Base-by-base conservation (phyloP, 768 basidiomycete species). In the Dacryopinax spathularia region DNA sequence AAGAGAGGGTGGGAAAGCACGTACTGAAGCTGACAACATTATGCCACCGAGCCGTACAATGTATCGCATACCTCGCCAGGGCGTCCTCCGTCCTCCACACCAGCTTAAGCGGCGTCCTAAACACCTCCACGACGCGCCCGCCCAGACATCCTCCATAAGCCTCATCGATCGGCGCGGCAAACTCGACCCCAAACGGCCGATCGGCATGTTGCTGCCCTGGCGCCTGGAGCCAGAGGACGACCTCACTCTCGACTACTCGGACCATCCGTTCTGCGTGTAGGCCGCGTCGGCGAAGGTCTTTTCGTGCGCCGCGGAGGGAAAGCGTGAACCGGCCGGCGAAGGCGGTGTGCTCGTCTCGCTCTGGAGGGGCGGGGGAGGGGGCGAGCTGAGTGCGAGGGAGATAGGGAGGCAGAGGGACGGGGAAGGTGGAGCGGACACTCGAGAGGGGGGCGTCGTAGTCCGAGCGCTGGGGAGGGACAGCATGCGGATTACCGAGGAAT, bases 21-120 rank as follows among this genome's bases (percentile, higher is more conserved):
- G 68, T 72, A 88, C 88, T 91, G 77, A 84, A 91, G 75, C 86
- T 87, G 69, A 91, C 85, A 65, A 91, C 73, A 64, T 84, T 83
- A 72, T 90, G 82, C 73, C 86, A 91, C 35, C 89, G 78, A 39
- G 88, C 88, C 64, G 87, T 85, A 67, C 89, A 91, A 67, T 92
- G 89, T 5, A 91, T 83, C 48, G 91, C 81, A 68, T 88, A 91
- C 33, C 89, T 80, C 31, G 86, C 83, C 75, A 89, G 91, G 0
- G 83, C 78, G 69, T 89, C 86, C 13, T 63, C 63, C 4, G 76
- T 69, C 65, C 86, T 83, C 89, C 89, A 91, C 2, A 90, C 78
- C 20, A 91, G 78, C 70, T 84, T 81, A 12, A 81, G 73, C 0
- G 86, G 83, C 6, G 84, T 84, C 25, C 87, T 76, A 2, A 79